Evolutionary conservation across 148 eudicot genomes (phyloP), one percentile per base, ranked within the genome.

Genomic region (Linanthus parryae): DNA sequence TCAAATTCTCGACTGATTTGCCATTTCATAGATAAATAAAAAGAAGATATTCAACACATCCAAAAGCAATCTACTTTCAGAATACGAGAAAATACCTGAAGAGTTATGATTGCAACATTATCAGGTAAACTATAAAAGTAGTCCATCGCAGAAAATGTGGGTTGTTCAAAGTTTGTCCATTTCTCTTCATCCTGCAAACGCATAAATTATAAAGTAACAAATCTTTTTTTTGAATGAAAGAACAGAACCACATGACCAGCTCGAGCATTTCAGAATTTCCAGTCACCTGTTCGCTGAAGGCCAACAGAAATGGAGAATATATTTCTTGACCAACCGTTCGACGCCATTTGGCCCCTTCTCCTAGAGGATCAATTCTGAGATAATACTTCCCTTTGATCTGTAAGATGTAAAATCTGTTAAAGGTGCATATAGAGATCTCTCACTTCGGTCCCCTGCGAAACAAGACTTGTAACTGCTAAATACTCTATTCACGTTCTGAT

Each of bases 321-420:
- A 88, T 76, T 58, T 88, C 79, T 69, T 88, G 99, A 59, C 96
- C 99, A 54, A 58, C 70, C 14, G 83, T 59, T 37, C 99, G 82
- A 25, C 99, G 84, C 99, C 99, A 92, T 66, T 77, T 88, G 42
- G 99, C 86, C 51, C 99, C 99, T 62, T 80, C 90, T 52, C 99
- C 96, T 58, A 82, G 60, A 34, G 71, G 85, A 63, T 92, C 99
- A 29, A 88, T 58, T 68, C 71, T 79, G 44, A 73, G 64, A 75
- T 79, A 88, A 61, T 71, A 65, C 64, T 92, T 92, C 12, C 99
- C 99, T 65, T 75, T 83, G 53, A 76, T 73, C 99, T 87, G 82
- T 37, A 44, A 55, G 54, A 45, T 33, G 6, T 24, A 63, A 30
- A 44, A 21, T 22, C 22, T 22, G 23, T 3, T 13, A 25, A 10